Conservation (phyloP, 179 eudicot species). For the Nepenthes alata region DNA sequence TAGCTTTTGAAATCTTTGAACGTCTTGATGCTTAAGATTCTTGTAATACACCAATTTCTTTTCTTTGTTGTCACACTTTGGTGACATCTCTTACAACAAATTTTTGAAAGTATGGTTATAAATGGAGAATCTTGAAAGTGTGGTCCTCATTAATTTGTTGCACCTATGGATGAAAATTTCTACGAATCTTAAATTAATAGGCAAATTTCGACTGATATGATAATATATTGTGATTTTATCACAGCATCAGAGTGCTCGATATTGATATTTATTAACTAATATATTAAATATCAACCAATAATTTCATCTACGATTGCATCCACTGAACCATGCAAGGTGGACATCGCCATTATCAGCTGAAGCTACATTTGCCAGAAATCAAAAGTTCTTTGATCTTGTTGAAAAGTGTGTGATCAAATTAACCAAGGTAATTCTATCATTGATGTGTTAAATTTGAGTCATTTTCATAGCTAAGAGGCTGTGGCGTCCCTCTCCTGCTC, state of each 20-base stretch:
- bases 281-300: no score
- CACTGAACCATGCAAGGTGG: conserved; percentile 83
- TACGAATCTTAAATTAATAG: no score
- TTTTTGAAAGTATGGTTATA: conserved; percentile 3
- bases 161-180: no score
- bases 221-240: no score
- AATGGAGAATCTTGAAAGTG: conserved; percentile 77
- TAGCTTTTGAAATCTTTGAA: conserved; percentile 87
- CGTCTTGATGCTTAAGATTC: conserved; percentile 85
- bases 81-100: background rate
- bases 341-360: conserved; percentile 74
- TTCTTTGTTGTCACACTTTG: conserved; percentile 2
- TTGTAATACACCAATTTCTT: conserved; percentile 26
- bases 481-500: no score
- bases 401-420: conserved; percentile 93
- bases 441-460: no score
- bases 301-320: conserved; percentile 20
- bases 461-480: no score
- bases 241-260: no score
- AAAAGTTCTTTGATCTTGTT: conserved; percentile 90
- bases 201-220: no score
- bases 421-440: conserved; percentile 50
- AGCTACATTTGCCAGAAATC: conserved; percentile 55
- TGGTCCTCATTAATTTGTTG: conserved; percentile 67
- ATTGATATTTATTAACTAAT: no score